Evolutionary conservation across 1,139 yeast genomes (phyloP).

Genomic region (Yamadazyma spencermartinsiae): DNA sequence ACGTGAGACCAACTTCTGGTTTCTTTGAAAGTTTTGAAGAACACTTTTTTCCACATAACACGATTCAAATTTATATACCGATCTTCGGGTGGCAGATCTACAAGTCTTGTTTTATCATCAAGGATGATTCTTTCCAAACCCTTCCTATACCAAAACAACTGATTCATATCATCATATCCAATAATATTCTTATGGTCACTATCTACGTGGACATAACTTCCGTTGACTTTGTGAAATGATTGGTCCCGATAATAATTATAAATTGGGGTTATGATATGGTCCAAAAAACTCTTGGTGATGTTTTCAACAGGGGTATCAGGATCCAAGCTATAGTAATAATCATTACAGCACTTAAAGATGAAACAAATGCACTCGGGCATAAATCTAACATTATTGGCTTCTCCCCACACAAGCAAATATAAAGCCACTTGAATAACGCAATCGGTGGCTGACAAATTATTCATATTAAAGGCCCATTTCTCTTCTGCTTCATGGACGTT

Average conservation of each 20-base stretch:
- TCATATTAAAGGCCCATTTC: slow-evolving; percentile 71
- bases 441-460: slow-evolving; percentile 49
- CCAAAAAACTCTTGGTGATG: slow-evolving; percentile 45
- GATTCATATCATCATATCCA: slow-evolving; percentile 68
- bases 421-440: slow-evolving; percentile 66
- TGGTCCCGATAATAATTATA: slow-evolving; percentile 64
- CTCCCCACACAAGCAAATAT: slow-evolving; percentile 84
- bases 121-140: slow-evolving; percentile 48
- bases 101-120: slow-evolving; percentile 34
- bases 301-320: slow-evolving; percentile 24
- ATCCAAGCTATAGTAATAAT: slow-evolving; percentile 54
- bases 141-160: slow-evolving; percentile 57
- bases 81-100: slow-evolving; percentile 45
- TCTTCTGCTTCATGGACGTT: slow-evolving; percentile 69
- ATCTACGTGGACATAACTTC: slow-evolving; percentile 40
- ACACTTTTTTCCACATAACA: slow-evolving; percentile 51
- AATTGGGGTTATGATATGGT: slow-evolving; percentile 73
- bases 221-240: slow-evolving; percentile 41
- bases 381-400: slow-evolving; percentile 77
- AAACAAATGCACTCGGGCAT: slow-evolving; percentile 88
- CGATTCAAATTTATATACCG: slow-evolving; percentile 45
- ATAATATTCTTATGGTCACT: slow-evolving; percentile 54
- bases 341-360: slow-evolving; percentile 75
- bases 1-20: slow-evolving; percentile 61
- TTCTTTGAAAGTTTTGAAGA: slow-evolving; percentile 57